Percentiles rank a stretch among this genome's conserved stretches.
Conservation (phyloP, 768 basidiomycete species). For the Jaapia argillacea region DNA sequence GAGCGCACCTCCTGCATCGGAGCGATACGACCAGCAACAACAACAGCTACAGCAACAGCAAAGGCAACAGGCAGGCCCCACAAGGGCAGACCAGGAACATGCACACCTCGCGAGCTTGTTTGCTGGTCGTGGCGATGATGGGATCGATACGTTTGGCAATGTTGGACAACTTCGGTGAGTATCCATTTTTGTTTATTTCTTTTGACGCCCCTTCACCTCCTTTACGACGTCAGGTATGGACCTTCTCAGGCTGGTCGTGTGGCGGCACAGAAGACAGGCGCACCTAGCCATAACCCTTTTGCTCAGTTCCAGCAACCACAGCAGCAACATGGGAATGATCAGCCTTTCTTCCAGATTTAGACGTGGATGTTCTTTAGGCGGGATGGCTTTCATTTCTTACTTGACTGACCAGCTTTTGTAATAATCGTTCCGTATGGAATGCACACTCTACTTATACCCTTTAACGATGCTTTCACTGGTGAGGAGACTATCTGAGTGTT, state of each 20-base stretch:
- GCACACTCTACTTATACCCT: too few species aligned
- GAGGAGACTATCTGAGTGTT: too few species aligned
- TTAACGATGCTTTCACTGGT: too few species aligned
- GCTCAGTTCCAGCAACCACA: slow-evolving; percentile 42
- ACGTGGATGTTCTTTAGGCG: too few species aligned
- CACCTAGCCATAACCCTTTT: slow-evolving; percentile 43
- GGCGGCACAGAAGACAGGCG: slow-evolving; percentile 36
- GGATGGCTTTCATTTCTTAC: too few species aligned
- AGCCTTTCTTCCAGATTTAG: slow-evolving; percentile 74
- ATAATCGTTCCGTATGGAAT: too few species aligned
- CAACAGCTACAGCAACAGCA: slow-evolving; percentile 11
- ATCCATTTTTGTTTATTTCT: slow-evolving; percentile 9
- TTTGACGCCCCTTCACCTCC: slow-evolving; percentile 4
- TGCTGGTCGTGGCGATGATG: slow-evolving; percentile 79
- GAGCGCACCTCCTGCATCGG: slow-evolving; percentile 26
- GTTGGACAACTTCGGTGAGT: slow-evolving; percentile 58
- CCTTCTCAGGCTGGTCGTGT: slow-evolving; percentile 44
- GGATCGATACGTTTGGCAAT: slow-evolving; percentile 95
- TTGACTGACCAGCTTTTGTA: too few species aligned
- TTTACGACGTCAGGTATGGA: slow-evolving; percentile 22
- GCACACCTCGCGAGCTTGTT: slow-evolving; percentile 70
- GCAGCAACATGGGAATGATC: slow-evolving; percentile 44
- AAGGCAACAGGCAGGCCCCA: slow-evolving; percentile 13
- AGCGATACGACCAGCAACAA: slow-evolving; percentile 27
- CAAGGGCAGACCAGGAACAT: slow-evolving; percentile 59